phyloP scores from a whole-genome alignment of 1,284 basidiomycete genomes.

The Ustilago sp. region DNA sequence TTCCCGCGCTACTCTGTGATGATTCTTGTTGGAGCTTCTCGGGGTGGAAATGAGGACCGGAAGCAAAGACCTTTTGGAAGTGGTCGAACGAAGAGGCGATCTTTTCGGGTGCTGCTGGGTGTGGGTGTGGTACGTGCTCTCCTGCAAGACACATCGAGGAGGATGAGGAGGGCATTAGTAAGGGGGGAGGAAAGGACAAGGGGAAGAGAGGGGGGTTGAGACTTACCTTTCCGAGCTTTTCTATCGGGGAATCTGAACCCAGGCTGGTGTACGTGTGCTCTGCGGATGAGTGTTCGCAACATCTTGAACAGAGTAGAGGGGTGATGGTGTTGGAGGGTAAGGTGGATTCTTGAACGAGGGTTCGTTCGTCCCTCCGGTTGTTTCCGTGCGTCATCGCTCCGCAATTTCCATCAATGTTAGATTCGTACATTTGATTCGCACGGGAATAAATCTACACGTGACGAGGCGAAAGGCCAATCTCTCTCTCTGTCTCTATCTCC shows the following conservation, averaged over 20 bases:
- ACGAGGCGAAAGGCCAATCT: background rate
- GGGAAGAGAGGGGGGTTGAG: background rate
- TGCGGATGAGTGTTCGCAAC: constrained; percentile 56
- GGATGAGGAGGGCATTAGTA: background rate
- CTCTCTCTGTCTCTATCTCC: no score
- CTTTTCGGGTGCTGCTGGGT: constrained; percentile 64
- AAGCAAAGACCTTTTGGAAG: constrained; percentile 60
- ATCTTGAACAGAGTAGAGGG: constrained; percentile 15
- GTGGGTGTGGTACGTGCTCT: constrained; percentile 60
- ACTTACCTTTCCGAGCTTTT: constrained; percentile 54
- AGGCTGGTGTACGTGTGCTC: constrained; percentile 56
- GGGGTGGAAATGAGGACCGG: constrained; percentile 67
- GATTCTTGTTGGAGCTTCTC: constrained; percentile 48
- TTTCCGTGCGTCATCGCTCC: constrained; percentile 16
- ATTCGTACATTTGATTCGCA: background rate
- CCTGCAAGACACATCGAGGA: constrained; percentile 18
- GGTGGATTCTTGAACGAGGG: background rate
- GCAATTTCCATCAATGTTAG: background rate
- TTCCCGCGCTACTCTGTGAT: background rate
- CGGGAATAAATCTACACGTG: constrained; percentile 4
- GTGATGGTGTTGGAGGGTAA: background rate
- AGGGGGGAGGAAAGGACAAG: background rate
- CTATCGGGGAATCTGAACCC: constrained; percentile 63
- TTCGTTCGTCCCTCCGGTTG: constrained; percentile 2
- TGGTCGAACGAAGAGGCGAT: constrained; percentile 57